These are phyloP conservation scores for Cicer bijugum DNA, from an alignment of 306 rosid genomes.

Conservation along the genomic window DNA sequence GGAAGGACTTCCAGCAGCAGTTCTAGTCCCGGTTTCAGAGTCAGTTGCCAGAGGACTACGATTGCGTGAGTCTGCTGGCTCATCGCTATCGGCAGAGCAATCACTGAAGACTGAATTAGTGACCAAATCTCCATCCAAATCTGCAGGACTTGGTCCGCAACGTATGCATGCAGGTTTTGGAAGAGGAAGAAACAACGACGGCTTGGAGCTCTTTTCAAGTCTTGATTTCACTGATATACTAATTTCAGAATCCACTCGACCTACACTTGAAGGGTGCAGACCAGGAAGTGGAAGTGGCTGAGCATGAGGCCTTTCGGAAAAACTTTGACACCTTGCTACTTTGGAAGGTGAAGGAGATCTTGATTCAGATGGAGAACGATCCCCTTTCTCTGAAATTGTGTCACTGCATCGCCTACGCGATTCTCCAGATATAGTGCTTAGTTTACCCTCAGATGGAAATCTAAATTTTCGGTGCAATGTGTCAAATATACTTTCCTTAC, in stretches of 20 bases:
- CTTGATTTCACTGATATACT: conserved; percentile 66
- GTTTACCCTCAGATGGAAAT: conserved; percentile 75
- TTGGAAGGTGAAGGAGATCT: conserved; percentile 95
- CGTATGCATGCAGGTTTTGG: conserved; percentile 81
- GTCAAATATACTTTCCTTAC: conserved; percentile 82
- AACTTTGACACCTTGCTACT: conserved; percentile 95
- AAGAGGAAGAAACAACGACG: conserved; percentile 67
- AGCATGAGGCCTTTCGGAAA: conserved; percentile 81
- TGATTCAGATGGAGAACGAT: conserved; percentile 71
- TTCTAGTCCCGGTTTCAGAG: conserved; percentile 70
- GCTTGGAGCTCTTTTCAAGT: conserved; percentile 66
- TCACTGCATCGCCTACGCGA: conserved; percentile 70
- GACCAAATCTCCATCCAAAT: conserved; percentile 78
- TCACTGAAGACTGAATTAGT: conserved; percentile 76
- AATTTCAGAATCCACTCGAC: conserved; percentile 85
- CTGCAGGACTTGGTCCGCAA: conserved; percentile 60
- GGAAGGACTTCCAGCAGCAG: conserved; percentile 75
- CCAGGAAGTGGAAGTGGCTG: conserved; percentile 96
- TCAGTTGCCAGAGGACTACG: conserved; percentile 80
- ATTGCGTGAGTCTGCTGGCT: conserved; percentile 68
- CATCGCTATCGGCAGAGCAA: conserved; percentile 77
- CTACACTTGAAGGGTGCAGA: conserved; percentile 67
- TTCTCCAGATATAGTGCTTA: conserved; percentile 65
- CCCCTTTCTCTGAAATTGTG: conserved; percentile 84
- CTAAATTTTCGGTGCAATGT: conserved; percentile 73